These are phyloP conservation scores for Westerdykella aurantiaca DNA, from an alignment of 2,329 filamentous ascomycete species.

Conservation along the genomic window DNA sequence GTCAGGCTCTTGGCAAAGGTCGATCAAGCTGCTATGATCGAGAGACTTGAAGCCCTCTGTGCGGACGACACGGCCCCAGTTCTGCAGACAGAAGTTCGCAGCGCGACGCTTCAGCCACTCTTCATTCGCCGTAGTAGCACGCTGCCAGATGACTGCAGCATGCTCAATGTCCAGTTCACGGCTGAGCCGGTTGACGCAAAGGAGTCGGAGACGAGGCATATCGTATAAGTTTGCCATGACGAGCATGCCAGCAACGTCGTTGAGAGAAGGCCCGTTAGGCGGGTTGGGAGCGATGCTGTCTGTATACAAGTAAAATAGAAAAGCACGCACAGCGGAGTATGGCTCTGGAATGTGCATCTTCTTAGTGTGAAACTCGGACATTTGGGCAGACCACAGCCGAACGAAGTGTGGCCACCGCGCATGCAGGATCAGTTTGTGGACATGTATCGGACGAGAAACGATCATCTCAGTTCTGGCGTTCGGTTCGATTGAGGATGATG, in stretches of 20 bases:
- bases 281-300: slow-evolving; percentile 64
- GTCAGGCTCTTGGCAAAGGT: slow-evolving; percentile 89
- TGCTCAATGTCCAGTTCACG: slow-evolving; percentile 92
- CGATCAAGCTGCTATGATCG: slow-evolving; percentile 72
- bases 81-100: slow-evolving; percentile 79
- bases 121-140: slow-evolving; percentile 81
- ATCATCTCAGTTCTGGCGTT: background rate
- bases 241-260: slow-evolving; percentile 85
- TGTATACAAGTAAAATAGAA: slow-evolving; percentile 94
- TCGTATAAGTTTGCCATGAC: slow-evolving; percentile 99
- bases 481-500: slow-evolving; percentile 28
- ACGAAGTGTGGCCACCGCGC: slow-evolving; percentile 96
- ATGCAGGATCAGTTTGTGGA: slow-evolving; percentile 90
- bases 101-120: slow-evolving; percentile 89
- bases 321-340: slow-evolving; percentile 88
- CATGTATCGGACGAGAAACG: slow-evolving; percentile 77
- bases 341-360: slow-evolving; percentile 98
- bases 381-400: slow-evolving; percentile 84
- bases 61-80: slow-evolving; percentile 91
- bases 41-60: slow-evolving; percentile 81
- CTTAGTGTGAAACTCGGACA: slow-evolving; percentile 95
- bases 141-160: slow-evolving; percentile 94
- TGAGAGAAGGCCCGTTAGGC: slow-evolving; percentile 53
- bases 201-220: slow-evolving; percentile 82
- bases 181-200: slow-evolving; percentile 85